These are phyloP conservation scores for Saccharata proteae DNA, from an alignment of 2,329 filamentous ascomycete genomes.

Conservation along the genomic window DNA sequence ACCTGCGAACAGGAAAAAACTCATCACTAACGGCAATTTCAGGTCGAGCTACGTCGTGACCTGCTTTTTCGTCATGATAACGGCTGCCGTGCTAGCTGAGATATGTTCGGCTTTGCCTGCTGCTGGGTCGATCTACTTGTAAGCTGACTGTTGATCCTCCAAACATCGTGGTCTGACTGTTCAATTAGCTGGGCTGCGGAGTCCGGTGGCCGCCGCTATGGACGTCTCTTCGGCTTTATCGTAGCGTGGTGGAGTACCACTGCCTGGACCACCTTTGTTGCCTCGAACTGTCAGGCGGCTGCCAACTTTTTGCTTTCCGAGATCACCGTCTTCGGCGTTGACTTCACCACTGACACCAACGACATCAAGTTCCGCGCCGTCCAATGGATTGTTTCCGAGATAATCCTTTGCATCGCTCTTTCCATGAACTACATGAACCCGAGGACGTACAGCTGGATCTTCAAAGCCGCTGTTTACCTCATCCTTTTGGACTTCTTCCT, in stretches of 20 bases:
- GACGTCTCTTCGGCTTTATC: conserved; percentile 46
- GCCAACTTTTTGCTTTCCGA: conserved; percentile 34
- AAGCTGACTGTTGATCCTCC: not conserved
- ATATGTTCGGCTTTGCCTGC: conserved; percentile 48
- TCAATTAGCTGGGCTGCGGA: conserved; percentile 44
- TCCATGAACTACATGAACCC: conserved; percentile 22
- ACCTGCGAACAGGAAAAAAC: not conserved
- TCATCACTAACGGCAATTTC: not conserved
- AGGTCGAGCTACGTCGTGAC: conserved; percentile 50
- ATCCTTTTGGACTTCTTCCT: conserved; percentile 47
- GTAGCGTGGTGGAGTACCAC: conserved; percentile 55
- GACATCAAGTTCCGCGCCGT: conserved; percentile 47
- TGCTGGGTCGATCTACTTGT: conserved; percentile 46
- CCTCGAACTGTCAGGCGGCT: conserved; percentile 23
- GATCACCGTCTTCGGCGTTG: conserved; percentile 44
- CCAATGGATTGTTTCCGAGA: conserved; percentile 47
- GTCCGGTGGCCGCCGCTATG: conserved; percentile 42
- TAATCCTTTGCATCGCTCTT: conserved; percentile 28
- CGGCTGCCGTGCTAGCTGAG: conserved; percentile 48
- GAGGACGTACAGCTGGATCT: conserved; percentile 36
- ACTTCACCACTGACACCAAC: conserved; percentile 42
- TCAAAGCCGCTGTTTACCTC: conserved; percentile 37
- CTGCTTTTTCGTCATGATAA: conserved; percentile 49
- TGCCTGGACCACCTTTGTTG: conserved; percentile 43
- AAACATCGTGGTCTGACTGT: not conserved